phyloP scores from a whole-genome alignment of 148 eudicot species.

The Dianthus caryophyllus region DNA sequence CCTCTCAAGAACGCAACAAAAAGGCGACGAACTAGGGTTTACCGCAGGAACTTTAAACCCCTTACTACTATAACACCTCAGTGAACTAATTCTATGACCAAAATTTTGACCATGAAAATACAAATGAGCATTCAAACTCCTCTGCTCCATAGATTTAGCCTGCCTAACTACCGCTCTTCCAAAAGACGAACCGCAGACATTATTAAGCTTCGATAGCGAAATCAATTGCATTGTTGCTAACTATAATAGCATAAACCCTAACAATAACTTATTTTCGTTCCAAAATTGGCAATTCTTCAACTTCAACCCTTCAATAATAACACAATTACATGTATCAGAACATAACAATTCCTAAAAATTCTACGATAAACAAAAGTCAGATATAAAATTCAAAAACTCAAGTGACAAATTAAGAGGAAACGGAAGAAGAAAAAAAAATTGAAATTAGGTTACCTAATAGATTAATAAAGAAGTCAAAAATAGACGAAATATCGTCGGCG shows the following conservation, averaged over 20 bases:
- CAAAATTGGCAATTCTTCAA: neutral
- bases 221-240: constrained; percentile 37
- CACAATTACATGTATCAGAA: neutral
- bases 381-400: neutral
- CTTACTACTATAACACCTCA: constrained; percentile 13
- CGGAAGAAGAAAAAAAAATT: neutral
- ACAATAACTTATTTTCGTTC: neutral
- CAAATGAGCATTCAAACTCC: constrained; percentile 12
- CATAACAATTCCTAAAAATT: constrained; percentile 3
- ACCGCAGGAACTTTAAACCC: constrained; percentile 13
- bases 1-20: constrained; percentile 8
- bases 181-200: constrained; percentile 34
- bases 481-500: no score
- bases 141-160: constrained; percentile 18
- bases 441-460: constrained; percentile 5
- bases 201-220: constrained; percentile 37
- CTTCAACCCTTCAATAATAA: neutral
- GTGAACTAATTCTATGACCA: constrained; percentile 9
- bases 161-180: constrained; percentile 26
- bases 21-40: constrained; percentile 2
- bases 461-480: no score
- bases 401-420: neutral
- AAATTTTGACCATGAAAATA: constrained; percentile 2
- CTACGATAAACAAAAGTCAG: neutral
- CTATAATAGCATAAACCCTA: neutral